Evolutionary conservation across 163 green algal species (phyloP), one percentile per base, ranked within the genome.

Genomic region (Scenedesmus sp.): DNA sequence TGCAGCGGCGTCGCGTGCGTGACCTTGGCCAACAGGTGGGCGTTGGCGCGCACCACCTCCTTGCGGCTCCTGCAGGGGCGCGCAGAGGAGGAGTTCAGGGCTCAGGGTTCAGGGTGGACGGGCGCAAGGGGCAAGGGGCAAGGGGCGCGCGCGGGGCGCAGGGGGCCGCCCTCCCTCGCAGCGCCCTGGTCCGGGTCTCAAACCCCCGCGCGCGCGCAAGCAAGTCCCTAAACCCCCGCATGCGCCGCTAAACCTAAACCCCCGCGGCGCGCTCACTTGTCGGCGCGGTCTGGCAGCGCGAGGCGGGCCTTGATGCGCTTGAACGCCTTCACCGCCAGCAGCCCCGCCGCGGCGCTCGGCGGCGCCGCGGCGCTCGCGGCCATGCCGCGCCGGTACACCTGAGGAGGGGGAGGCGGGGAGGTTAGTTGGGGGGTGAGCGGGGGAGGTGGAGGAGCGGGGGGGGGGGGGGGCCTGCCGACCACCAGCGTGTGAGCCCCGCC

Each of bases 241-340:
- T n/a, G n/a, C n/a, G n/a, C n/a, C n/a, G n/a, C n/a, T n/a, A n/a
- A n/a, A n/a, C n/a, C n/a, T n/a, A n/a, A n/a, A n/a, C n/a, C n/a
- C n/a, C n/a, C n/a, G 53, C 53, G 14, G 14, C 6, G 29, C 18
- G 33, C 66, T 42, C 29, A 76, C 67, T 64, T 67, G 42, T 77
- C 69, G 5, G 53, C 24, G 36, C 56, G 54, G 54, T 67, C 69
- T 17, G 69, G 69, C 53, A 77, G 36, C 17, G 69, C 69, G 4
- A 77, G 36, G 24, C 69, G 53, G 1, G 20, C 33, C 20, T 77
- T 77, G 36, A 77, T 67, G 53, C 44, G 53, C 39, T 77, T 66
- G 34, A 80, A 80, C 4, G 58, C 57, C 39, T 70, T 70, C 10
- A 70, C 58, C n/a, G 71, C 71, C 33, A 80, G 39, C 17, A 29